Conservation (phyloP, 2,329 filamentous ascomycete species). For the Calonectria leucothoes region DNA sequence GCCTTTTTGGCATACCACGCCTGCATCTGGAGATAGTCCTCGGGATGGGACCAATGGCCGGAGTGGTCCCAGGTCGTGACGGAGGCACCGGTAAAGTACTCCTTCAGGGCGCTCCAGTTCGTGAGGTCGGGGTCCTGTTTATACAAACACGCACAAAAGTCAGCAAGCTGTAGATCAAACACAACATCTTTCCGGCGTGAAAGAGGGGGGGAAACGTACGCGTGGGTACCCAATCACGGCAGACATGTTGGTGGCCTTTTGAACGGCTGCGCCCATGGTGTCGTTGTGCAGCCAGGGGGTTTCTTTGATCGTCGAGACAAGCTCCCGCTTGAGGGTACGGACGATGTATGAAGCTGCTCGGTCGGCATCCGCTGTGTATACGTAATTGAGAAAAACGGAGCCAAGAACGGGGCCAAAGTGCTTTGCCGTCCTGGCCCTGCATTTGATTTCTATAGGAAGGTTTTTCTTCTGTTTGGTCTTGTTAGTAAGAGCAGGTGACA, state of each 20-base stretch:
- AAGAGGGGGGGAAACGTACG: slow-evolving; percentile 7
- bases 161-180: not conserved
- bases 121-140: slow-evolving; percentile 12
- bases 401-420: slow-evolving; percentile 26
- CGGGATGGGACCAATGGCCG: slow-evolving; percentile 17
- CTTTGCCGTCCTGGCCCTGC: not conserved
- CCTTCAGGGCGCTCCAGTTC: slow-evolving; percentile 5
- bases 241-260: slow-evolving; percentile 15
- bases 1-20: slow-evolving; percentile 6
- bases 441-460: not conserved
- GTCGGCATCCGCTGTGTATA: not conserved
- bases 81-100: slow-evolving; percentile 19
- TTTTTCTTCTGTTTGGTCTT: not conserved
- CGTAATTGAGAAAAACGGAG: slow-evolving; percentile 11
- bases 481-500: not conserved
- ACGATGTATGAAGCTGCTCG: not conserved
- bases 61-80: not conserved
- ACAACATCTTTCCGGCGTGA: not conserved
- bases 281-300: slow-evolving; percentile 19
- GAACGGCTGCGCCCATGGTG: not conserved
- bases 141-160: not conserved
- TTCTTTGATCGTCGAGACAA: slow-evolving; percentile 1
- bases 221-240: slow-evolving; percentile 12
- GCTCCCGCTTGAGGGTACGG: slow-evolving; percentile 2
- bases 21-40: slow-evolving; percentile 31